Base-by-base conservation (phyloP, 805 yeast species). In the Clavispora phyllophila region DNA sequence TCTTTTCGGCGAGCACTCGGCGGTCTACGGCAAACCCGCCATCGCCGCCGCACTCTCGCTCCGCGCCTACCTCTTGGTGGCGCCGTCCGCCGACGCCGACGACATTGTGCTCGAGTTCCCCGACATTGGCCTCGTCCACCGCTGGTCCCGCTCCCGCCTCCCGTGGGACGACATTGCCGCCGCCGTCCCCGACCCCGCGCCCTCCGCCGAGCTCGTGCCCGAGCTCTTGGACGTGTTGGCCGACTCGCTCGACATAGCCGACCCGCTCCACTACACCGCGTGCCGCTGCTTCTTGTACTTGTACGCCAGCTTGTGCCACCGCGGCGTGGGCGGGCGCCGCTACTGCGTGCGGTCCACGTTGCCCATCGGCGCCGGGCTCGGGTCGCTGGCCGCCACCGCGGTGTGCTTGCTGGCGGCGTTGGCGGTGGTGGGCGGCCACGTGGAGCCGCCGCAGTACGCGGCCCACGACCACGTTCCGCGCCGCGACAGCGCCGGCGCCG, bases 321-420 rank as follows among this genome's bases (percentile, higher is more conserved):
- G 66, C 71, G 9, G 50, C 0, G 63, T 70, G 1, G 70, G 70
- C 1, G 86, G 85, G 4, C 57, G 73, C 46, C 72, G 70, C 26
- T 87, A 84, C 60, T 72, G 81, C 3, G 80, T 87, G 13, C 77
- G 90, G 44, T 87, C 96, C 1, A 82, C 95, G 1, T 68, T 90
- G 39, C 99, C 99, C 1, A 84, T 91, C 38, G 97, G 99, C 31
- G 97, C 99, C 0, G 99, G 99, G 0, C 72, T 93, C 37, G 99
- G 99, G 0, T 87, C 96, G 1, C 86, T 96, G 36, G 98, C 98
- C 0, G 81, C 96, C 2, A 77, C 87, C 14, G 79, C 95, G 1
- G 98, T 93, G 3, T 82, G 93, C 56, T 59, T 93, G 28, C 76
- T 95, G 0, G 69, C 91, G 13, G 95, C 93, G 0, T 68, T 91